phyloP scores from a whole-genome alignment of 2,329 filamentous ascomycete species.

The Plectosphaerella cucumerina region DNA sequence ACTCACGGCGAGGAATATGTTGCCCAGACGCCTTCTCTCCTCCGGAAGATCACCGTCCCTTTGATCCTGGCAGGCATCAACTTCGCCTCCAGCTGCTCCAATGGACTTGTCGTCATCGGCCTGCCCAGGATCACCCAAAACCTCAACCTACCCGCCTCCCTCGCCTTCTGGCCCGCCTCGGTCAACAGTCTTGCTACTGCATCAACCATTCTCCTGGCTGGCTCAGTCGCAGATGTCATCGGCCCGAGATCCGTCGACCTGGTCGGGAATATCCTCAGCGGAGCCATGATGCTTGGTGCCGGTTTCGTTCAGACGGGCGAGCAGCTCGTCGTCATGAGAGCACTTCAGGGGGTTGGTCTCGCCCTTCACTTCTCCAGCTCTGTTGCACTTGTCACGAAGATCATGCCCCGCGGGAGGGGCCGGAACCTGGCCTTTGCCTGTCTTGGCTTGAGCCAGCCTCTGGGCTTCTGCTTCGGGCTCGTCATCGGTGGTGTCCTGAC shows the following conservation, averaged over 20 bases:
- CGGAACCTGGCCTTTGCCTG: constrained; percentile 38
- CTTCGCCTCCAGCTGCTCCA: constrained; percentile 19
- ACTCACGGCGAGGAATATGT: neutral
- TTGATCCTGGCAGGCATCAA: constrained; percentile 17
- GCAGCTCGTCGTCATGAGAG: constrained; percentile 32
- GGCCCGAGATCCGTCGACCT: constrained; percentile 28
- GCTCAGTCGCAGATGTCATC: constrained; percentile 31
- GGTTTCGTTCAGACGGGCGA: constrained; percentile 36
- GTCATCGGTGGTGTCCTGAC: constrained; percentile 44
- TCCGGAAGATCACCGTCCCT: constrained; percentile 5
- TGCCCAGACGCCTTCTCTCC: neutral
- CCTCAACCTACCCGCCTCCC: constrained; percentile 23
- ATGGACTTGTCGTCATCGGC: constrained; percentile 31
- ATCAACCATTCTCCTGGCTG: constrained; percentile 31
- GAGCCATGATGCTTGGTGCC: constrained; percentile 20
- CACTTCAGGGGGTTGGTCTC: constrained; percentile 32
- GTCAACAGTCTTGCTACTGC: constrained; percentile 29
- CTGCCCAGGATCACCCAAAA: constrained; percentile 35
- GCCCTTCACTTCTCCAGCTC: constrained; percentile 30
- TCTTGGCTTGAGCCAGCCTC: constrained; percentile 38
- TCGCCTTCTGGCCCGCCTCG: constrained; percentile 36
- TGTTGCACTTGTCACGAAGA: constrained; percentile 27
- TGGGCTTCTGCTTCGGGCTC: constrained; percentile 47
- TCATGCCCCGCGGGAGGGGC: constrained; percentile 22
- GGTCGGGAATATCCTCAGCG: constrained; percentile 24